Percentiles rank a stretch among this genome's conserved stretches.
phyloP scores from a whole-genome alignment of 352 stramenopile species.

The Phytophthora hibernalis region DNA sequence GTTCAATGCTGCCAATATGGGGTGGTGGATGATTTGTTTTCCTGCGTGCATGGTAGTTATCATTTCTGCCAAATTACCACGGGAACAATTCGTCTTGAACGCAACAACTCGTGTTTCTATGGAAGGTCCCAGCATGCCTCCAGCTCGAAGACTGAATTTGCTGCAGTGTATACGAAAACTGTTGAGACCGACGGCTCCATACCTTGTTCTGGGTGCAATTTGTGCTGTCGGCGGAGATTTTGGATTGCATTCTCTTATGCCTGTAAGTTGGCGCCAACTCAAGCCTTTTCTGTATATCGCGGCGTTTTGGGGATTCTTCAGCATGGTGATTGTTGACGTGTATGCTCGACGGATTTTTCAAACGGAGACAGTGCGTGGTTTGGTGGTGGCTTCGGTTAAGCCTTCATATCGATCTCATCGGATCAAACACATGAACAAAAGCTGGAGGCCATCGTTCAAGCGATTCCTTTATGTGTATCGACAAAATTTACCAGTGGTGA shows the following conservation, averaged over 20 bases:
- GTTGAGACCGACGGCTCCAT: background rate
- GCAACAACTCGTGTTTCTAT: background rate
- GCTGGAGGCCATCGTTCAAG: slow-evolving; percentile 4
- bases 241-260: slow-evolving; percentile 4
- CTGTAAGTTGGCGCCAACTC: background rate
- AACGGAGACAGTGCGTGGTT: slow-evolving; percentile 23
- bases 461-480: slow-evolving; percentile 19
- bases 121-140: background rate
- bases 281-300: slow-evolving; percentile 27
- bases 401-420: background rate
- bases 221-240: slow-evolving; percentile 7
- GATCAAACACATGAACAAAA: background rate
- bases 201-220: slow-evolving; percentile 4
- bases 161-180: slow-evolving; percentile 10
- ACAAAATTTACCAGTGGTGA: slow-evolving; percentile 11
- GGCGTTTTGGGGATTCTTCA: slow-evolving; percentile 16
- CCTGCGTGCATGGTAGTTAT: slow-evolving; percentile 13
- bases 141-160: slow-evolving; percentile 2
- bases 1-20: slow-evolving; percentile 12
- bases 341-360: slow-evolving; percentile 16
- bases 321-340: slow-evolving; percentile 18
- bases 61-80: slow-evolving; percentile 13
- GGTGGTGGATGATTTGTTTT: slow-evolving; percentile 22
- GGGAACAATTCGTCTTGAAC: slow-evolving; percentile 5
- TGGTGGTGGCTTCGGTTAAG: background rate